Base-by-base conservation (phyloP, 345 rosid genomes). In the Firmiana major region DNA sequence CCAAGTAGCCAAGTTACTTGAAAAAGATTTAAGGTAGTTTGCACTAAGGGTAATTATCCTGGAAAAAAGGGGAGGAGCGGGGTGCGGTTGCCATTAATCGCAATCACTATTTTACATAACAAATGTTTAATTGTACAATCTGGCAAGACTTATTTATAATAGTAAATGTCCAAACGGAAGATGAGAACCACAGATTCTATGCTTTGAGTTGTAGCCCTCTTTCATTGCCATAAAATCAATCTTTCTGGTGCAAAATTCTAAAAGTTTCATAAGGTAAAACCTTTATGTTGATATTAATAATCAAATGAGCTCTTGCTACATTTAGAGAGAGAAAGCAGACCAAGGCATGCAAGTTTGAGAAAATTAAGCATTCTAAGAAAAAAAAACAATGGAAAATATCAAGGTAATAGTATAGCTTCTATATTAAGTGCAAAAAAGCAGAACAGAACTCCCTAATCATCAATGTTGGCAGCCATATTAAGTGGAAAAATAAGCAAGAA, bases 161-260 rank as follows among this genome's bases (percentile, higher is more conserved):
- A 57, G n/a, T 21, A 57, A 13, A 57, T 9, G 28, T 9, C 28
- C 34, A 26, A 28, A 62, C 17, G 4, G 38, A 28, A 59, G 4
- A 59, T 24, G 9, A 3, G 13, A 60, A 60, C 8, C 19, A 59
- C 19, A 60, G 64, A 12, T 4, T 60, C 64, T 26, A 60, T 12
- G 38, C 17, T 60, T 60, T 11, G 38, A 26, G 19, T 46, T 48
- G 19, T n/a, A 71, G 21, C 46, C 17, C 31, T 1, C n/a, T 49
- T 49, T 71, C 74, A 71, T 71, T 53, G 46, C 46, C 75, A 38
- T 21, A 55, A 73, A 57, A 57, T 40, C 76, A 73, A 58, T 13
- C 3, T n/a, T 57, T 73, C 40, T 7, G 40, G 22, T 38, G 36
- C 4, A 42, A 65, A 53, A 34, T 71, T 34, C 11, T 71, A 19